Conservation (phyloP, 1,284 basidiomycete species). For the Cryptococcus sp. region DNA sequence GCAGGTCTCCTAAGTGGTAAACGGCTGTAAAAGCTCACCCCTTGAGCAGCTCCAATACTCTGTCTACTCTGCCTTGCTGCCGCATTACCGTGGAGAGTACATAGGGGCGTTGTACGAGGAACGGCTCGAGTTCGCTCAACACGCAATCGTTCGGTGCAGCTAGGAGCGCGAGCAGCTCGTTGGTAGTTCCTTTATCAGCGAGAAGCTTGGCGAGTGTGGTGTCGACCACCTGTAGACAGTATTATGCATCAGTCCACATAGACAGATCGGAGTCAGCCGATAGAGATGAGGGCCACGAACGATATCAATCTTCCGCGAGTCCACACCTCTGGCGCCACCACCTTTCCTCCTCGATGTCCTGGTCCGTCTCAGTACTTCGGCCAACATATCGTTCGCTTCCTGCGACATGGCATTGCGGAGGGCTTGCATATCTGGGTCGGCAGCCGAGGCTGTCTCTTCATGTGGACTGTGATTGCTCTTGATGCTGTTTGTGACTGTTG, state of each 20-base stretch:
- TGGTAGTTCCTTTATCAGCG: slow-evolving; percentile 63
- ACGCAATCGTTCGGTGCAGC: slow-evolving; percentile 63
- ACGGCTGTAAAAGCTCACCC: slow-evolving; percentile 59
- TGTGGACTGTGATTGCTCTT: slow-evolving; percentile 53
- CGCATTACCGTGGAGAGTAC: slow-evolving; percentile 68
- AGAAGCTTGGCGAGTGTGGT: slow-evolving; percentile 77
- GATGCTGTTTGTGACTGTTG: slow-evolving; percentile 45
- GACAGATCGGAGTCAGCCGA: background rate
- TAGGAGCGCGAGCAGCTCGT: slow-evolving; percentile 66
- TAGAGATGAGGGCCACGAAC: slow-evolving; percentile 23
- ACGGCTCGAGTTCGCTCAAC: slow-evolving; percentile 66
- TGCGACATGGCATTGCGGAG: slow-evolving; percentile 39
- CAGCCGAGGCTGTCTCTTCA: slow-evolving; percentile 43
- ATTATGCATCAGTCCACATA: background rate
- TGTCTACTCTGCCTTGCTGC: slow-evolving; percentile 61
- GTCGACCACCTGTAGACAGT: slow-evolving; percentile 66
- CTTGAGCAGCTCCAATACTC: slow-evolving; percentile 68
- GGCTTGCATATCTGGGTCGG: slow-evolving; percentile 42
- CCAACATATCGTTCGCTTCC: slow-evolving; percentile 49
- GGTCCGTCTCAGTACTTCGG: slow-evolving; percentile 53
- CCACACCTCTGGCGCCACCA: slow-evolving; percentile 38
- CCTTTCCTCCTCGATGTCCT: slow-evolving; percentile 48
- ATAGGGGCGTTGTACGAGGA: slow-evolving; percentile 64
- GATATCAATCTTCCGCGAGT: slow-evolving; percentile 52
- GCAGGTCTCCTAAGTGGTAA: no score